Percentiles rank a stretch among this genome's conserved stretches.
Conservation (phyloP, 306 rosid species). For the Corylus heterophylla region DNA sequence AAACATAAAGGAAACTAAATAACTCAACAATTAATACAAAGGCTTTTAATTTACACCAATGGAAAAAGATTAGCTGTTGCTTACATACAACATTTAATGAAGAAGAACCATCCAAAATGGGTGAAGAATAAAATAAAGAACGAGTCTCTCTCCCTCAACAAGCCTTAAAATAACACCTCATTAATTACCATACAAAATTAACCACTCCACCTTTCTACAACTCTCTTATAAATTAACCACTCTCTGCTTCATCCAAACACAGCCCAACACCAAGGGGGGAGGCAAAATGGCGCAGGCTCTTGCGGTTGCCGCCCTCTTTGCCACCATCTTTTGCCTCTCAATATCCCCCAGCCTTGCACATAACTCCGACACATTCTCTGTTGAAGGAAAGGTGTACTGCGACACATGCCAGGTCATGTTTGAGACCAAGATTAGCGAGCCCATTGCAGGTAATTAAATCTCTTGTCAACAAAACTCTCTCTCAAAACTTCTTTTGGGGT, state of each 20-base stretch:
- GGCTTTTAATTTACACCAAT: no score
- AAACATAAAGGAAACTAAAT: no score
- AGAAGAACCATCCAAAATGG: no score
- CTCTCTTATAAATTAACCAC: background rate
- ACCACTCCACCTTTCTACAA: background rate
- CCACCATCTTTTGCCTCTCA: slow-evolving; percentile 20
- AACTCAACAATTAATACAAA: no score
- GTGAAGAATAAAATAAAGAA: background rate
- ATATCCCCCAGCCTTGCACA: background rate
- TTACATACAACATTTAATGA: no score
- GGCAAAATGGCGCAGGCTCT: slow-evolving; percentile 19
- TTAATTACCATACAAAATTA: background rate
- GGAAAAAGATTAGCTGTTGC: no score
- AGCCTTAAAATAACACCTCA: background rate
- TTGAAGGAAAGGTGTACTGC: slow-evolving; percentile 32
- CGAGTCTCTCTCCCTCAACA: background rate
- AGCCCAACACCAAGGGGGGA: background rate
- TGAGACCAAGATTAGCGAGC: slow-evolving; percentile 19
- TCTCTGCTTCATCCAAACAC: background rate
- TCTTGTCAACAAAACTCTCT: background rate
- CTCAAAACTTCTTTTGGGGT: background rate
- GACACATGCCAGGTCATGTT: slow-evolving; percentile 34
- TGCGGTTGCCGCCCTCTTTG: slow-evolving; percentile 11
- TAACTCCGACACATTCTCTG: background rate
- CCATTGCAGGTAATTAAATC: slow-evolving; percentile 10